Evolutionary conservation across 768 basidiomycete species (phyloP).

Genomic region (Artomyces pyxidatus): DNA sequence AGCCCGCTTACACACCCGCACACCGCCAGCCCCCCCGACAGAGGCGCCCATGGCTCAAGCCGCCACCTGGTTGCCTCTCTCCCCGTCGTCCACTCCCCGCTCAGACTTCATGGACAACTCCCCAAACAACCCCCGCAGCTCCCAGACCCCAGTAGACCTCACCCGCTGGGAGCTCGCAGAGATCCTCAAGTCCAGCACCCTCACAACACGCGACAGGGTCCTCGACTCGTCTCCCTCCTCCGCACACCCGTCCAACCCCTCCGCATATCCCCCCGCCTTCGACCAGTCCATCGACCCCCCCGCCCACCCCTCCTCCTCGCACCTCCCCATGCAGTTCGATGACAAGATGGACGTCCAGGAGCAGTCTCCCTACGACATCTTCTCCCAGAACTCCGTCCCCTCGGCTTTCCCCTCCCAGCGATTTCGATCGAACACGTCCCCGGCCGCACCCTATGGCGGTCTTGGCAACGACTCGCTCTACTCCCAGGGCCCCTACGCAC

Average conservation of each 20-base stretch:
- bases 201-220: slow-evolving; percentile 33
- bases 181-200: slow-evolving; percentile 34
- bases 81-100: slow-evolving; percentile 16
- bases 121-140: slow-evolving; percentile 18
- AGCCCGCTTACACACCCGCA: too few species aligned
- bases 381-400: slow-evolving; percentile 33
- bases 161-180: slow-evolving; percentile 35
- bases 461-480: slow-evolving; percentile 53
- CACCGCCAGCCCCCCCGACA: slow-evolving; percentile 5
- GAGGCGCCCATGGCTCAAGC: slow-evolving; percentile 9
- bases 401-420: slow-evolving; percentile 46
- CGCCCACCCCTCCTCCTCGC: slow-evolving; percentile 25
- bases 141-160: slow-evolving; percentile 30
- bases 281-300: slow-evolving; percentile 30
- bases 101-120: slow-evolving; percentile 15
- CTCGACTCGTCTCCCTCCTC: slow-evolving; percentile 37
- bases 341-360: slow-evolving; percentile 52
- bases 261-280: slow-evolving; percentile 46
- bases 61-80: slow-evolving; percentile 10
- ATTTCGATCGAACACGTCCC: slow-evolving; percentile 66
- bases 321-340: slow-evolving; percentile 30
- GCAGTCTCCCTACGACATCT: slow-evolving; percentile 57
- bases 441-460: slow-evolving; percentile 48
- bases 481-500: slow-evolving; percentile 46
- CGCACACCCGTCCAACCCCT: slow-evolving; percentile 43